Evolutionary conservation across 371 early-diverging fungal genomes (phyloP).

Genomic region (Apophysomyces variabilis): DNA sequence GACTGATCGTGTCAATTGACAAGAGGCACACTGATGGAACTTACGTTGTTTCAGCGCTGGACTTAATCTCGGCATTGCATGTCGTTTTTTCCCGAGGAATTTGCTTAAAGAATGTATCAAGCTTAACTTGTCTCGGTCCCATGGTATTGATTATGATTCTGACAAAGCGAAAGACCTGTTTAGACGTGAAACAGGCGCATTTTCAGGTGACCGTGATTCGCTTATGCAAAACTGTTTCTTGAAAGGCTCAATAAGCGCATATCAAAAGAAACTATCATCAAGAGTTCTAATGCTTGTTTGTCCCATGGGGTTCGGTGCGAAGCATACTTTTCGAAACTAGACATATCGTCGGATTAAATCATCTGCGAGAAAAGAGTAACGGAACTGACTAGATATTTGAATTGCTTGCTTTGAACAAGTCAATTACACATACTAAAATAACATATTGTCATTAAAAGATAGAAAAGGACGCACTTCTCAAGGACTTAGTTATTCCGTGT

Average conservation of each 20-base stretch:
- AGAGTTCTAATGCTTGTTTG: no score
- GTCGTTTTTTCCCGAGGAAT: background rate
- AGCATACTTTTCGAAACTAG: no score
- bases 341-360: no score
- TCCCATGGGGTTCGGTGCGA: no score
- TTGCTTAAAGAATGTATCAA: background rate
- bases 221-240: no score
- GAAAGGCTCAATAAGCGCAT: no score
- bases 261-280: no score
- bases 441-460: background rate
- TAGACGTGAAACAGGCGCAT: no score
- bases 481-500: no score
- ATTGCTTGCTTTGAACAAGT: background rate
- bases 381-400: background rate
- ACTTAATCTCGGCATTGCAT: background rate
- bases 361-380: no score
- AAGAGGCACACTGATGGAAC: background rate
- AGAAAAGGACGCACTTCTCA: background rate
- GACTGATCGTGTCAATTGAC: background rate
- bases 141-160: background rate
- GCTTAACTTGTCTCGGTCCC: conserved; percentile 2
- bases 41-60: background rate
- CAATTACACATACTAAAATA: background rate
- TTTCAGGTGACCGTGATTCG: no score
- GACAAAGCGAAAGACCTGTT: no score